These are phyloP conservation scores for Luffa aegyptiaca DNA, from an alignment of 306 rosid genomes.

Conservation along the genomic window DNA sequence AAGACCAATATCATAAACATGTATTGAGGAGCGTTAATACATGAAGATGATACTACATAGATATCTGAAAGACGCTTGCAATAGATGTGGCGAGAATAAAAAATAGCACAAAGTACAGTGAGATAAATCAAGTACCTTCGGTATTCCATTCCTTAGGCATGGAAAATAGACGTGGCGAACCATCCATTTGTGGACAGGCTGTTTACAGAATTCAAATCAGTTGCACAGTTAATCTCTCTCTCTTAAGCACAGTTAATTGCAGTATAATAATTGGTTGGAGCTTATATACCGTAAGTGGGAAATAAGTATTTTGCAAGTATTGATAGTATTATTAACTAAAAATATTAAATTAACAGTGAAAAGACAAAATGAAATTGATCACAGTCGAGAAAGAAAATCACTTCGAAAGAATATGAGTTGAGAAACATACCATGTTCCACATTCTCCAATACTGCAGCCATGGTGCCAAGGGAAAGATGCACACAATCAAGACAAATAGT, in stretches of 20 bases:
- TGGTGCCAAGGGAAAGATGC: conserved; percentile 24
- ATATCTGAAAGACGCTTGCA: neutral
- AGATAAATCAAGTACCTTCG: conserved; percentile 47
- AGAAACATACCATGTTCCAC: conserved; percentile 93
- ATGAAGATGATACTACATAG: neutral
- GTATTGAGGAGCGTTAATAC: neutral
- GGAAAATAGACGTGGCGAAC: conserved; percentile 89
- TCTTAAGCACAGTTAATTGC: neutral
- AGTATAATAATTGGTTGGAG: neutral
- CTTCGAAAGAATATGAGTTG: neutral
- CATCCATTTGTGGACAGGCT: conserved; percentile 99
- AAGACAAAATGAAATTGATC: neutral
- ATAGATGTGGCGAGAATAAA: neutral
- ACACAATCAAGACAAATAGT: conserved; percentile 26
- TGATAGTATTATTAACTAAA: neutral
- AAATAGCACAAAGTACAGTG: neutral
- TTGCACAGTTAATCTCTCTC: conserved; percentile 5
- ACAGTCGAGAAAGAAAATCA: neutral
- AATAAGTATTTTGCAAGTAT: neutral
- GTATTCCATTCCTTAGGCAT: conserved; percentile 66
- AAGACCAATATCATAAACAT: neutral
- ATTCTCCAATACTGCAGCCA: conserved; percentile 87
- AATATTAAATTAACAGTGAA: neutral
- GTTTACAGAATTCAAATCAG: conserved; percentile 21
- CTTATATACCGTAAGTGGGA: neutral